Evolutionary conservation across 257 asterid species (phyloP), one percentile per base, ranked within the genome.

Genomic region (Thymus mandschuricus): DNA sequence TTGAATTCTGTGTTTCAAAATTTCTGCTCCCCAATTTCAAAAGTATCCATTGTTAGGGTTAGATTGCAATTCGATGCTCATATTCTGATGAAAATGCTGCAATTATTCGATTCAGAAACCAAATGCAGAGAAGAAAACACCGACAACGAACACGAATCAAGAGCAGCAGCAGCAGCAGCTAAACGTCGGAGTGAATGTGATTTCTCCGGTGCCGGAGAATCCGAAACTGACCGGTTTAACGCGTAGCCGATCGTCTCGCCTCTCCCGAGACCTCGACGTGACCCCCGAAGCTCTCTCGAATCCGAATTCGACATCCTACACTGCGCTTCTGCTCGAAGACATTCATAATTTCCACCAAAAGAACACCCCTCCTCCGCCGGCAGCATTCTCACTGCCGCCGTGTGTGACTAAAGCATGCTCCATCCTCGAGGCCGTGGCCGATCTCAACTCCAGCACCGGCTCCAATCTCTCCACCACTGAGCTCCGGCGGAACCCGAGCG

Each of bases 361-460:
- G 80, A 89, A 64, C 74, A 82, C 59, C 10, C 43, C 52, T 3
- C 67, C 83, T 15, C 76, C 86, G 21, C 80, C 85, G 3, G 63
- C 86, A 40, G 35, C 83, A 1, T 81, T 88, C 56, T 49, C 89
- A 34, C 81, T 92, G 74, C 99, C 99, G 5, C 78, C 89, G 33
- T 95, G 99, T 70, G 83, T 95, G 46, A 82, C 91, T 6, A 95
- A 95, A 68, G 99, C 98, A 45, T 80, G 92, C 77, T 89, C 97
- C 31, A 95, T 95, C 64, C 92, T 92, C 45, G 98, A 95, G 66
- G 99, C 99, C 49, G 98, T 95, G 30, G 99, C 98, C 5, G 98
- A 95, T 71, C 93, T 95, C 54, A 95, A 95, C 82, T 95, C 98
- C 75, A 85, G 76, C 83, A 76, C 87, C 3, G 76, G 84, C 69